phyloP scores from a whole-genome alignment of 2,329 filamentous ascomycete species.

The Cladosporium cucumerinum region DNA sequence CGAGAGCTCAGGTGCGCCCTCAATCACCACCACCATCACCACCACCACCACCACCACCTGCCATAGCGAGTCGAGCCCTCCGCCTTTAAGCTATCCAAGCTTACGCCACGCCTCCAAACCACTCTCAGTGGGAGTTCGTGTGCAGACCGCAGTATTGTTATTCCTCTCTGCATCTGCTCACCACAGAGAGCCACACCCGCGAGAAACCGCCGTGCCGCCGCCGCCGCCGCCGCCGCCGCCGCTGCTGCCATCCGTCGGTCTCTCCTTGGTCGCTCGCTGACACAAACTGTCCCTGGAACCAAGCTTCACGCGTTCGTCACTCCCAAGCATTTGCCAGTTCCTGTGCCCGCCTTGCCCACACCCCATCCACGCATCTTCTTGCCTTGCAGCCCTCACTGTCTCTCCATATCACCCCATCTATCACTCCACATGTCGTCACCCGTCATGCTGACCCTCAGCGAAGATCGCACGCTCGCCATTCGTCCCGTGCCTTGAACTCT shows the following conservation, averaged over 20 bases:
- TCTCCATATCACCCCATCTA: not conserved
- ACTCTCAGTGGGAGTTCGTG: not conserved
- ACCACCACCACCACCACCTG: not conserved
- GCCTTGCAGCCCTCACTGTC: not conserved
- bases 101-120: not conserved
- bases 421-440: constrained; percentile 10
- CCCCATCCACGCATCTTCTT: not conserved
- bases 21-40: not conserved
- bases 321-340: not conserved
- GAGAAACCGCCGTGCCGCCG: not conserved
- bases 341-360: not conserved
- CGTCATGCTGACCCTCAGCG: constrained; percentile 2
- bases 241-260: no score
- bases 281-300: not conserved
- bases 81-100: not conserved
- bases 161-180: not conserved
- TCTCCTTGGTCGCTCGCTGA: no score
- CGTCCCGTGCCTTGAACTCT: constrained; percentile 5
- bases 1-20: not conserved
- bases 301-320: constrained; percentile 7
- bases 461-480: not conserved
- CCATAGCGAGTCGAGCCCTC: not conserved
- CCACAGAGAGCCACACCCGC: not conserved
- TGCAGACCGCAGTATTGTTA: not conserved
- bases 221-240: no score